Evolutionary conservation across 352 stramenopile genomes (phyloP), one percentile per base, ranked within the genome.

Genomic region (Pythium chondricola): DNA sequence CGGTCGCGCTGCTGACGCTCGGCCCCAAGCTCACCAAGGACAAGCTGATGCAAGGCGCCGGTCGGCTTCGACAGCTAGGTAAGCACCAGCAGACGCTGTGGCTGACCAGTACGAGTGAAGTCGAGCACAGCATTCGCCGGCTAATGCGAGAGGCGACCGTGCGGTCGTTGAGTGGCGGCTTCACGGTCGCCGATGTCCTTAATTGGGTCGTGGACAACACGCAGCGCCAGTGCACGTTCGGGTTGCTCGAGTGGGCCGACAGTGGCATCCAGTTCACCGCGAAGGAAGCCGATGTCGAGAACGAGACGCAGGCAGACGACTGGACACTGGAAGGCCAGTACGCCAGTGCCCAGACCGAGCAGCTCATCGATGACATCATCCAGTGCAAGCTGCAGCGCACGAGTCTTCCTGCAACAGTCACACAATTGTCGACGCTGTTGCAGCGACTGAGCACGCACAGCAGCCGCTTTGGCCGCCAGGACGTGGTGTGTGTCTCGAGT

Each of bases 41-140:
- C 55, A 97, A 96, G 43, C 47, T 97, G 3, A 96, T 97, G 86
- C 89, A 97, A 59, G 88, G 83, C n/a, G 85, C 84, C 2, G 88
- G 86, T 6, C 76, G 89, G 0, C 79, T 97, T 67, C 64, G 88
- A 2, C 77, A 89, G 38, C 71, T 97, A 0, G 83, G 76, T 10
- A 69, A 61, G 0, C 37, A 69, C 14, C 82, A 96, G 49, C 81
- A 61, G 14, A 51, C 59, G 13, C 59, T 97, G 0, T 71, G 74
- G 52, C 61, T 96, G 16, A 67, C 69, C 10, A 79, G 71, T 47
- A 81, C 83, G 6, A 46, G 59, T 14, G 84, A 97, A 26, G 70
- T 97, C 4, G 66, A 61, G 30, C 64, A 77, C 38, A 71, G 58
- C 53, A 66, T 83, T 18, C 16, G 69, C 7, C 46, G 65, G 27